A percentile compares a stretch with the other conserved stretches of the same genome.
Evolutionary conservation across 2,329 filamentous ascomycete species (phyloP).

Genomic region (Chrysoporthe austroafricana): DNA sequence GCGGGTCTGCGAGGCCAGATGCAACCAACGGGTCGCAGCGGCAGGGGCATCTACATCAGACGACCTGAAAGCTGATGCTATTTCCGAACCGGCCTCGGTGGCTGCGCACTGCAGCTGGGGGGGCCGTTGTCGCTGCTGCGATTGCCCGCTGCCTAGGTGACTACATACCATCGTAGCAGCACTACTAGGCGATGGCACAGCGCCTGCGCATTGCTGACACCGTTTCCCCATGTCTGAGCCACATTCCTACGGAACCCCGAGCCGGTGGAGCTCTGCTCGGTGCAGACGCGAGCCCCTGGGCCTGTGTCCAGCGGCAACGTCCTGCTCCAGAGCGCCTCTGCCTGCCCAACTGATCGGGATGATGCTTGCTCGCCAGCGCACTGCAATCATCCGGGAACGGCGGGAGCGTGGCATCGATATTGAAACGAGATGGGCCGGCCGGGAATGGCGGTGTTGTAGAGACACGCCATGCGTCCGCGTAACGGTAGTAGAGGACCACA

Average conservation of each 20-base stretch:
- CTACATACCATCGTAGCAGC: not conserved
- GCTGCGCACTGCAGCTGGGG: not conserved
- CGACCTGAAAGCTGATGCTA: not conserved
- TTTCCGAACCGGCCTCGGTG: slow-evolving; percentile 6
- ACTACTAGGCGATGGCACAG: not conserved
- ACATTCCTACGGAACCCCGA: not conserved
- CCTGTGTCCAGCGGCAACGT: not conserved
- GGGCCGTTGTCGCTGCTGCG: not conserved
- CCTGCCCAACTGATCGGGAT: slow-evolving; percentile 16
- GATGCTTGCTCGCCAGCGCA: slow-evolving; percentile 20
- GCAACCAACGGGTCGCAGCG: slow-evolving; percentile 18
- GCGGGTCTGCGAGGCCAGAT: slow-evolving; percentile 3
- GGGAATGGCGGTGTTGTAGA: not conserved
- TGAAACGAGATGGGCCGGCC: slow-evolving; percentile 8
- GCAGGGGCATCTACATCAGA: slow-evolving; percentile 14
- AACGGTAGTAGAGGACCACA: slow-evolving; percentile 9
- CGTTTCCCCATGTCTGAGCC: not conserved
- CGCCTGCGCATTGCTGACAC: not conserved
- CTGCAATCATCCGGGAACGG: slow-evolving; percentile 13
- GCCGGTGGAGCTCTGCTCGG: not conserved
- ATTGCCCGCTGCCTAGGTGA: not conserved
- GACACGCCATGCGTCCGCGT: slow-evolving; percentile 16
- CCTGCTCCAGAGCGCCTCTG: slow-evolving; percentile 7
- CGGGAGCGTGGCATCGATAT: slow-evolving; percentile 16
- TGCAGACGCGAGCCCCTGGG: not conserved